phyloP scores from a whole-genome alignment of 192 early-diverging fungal species.

The Geranomyces michiganensis region DNA sequence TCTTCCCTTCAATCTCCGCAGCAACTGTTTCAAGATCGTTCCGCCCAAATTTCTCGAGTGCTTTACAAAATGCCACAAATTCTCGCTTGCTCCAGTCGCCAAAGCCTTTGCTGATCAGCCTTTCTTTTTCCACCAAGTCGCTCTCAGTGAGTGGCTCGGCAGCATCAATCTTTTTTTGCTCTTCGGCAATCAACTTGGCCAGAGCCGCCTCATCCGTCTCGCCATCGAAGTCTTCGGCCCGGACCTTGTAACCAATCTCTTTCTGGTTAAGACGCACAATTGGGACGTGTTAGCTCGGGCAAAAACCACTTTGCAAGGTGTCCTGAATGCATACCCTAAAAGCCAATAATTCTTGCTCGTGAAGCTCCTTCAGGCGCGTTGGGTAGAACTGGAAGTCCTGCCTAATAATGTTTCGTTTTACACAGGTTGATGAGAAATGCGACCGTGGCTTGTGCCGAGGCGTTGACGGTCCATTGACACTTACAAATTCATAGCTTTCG shows the following conservation, averaged over 20 bases:
- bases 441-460: neutral
- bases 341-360: slow-evolving; percentile 79
- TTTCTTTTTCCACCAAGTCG: slow-evolving; percentile 77
- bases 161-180: slow-evolving; percentile 83
- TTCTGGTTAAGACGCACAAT: slow-evolving; percentile 33
- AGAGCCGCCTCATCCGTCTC: slow-evolving; percentile 34
- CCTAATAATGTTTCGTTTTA: slow-evolving; percentile 38
- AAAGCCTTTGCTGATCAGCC: slow-evolving; percentile 65
- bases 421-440: neutral
- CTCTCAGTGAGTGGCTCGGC: slow-evolving; percentile 90
- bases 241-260: slow-evolving; percentile 72
- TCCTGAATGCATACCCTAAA: slow-evolving; percentile 49
- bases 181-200: slow-evolving; percentile 62
- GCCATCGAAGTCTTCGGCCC: slow-evolving; percentile 41
- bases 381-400: slow-evolving; percentile 96
- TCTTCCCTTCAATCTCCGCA: slow-evolving; percentile 91
- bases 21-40: slow-evolving; percentile 75
- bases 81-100: slow-evolving; percentile 90
- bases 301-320: too few species aligned
- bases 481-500: slow-evolving; percentile 22
- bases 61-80: slow-evolving; percentile 84
- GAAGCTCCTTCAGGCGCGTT: slow-evolving; percentile 71
- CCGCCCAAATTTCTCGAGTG: slow-evolving; percentile 82
- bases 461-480: slow-evolving; percentile 16
- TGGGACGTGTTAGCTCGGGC: neutral